These are phyloP conservation scores for Eucalyptus brandiana DNA, from an alignment of 345 rosid species.

Conservation along the genomic window DNA sequence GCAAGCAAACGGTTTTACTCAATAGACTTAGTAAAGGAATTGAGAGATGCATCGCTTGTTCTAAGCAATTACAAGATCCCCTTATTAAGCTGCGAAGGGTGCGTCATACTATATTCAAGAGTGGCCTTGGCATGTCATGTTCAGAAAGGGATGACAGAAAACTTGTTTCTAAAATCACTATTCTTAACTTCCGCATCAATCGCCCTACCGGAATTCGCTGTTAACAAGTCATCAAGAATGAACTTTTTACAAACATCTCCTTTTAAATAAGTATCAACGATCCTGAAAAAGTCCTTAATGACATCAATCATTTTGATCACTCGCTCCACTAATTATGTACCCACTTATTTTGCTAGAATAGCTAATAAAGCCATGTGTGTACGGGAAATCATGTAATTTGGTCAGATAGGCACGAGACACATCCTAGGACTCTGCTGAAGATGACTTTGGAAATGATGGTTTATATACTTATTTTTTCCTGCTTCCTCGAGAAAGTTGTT, in stretches of 20 bases:
- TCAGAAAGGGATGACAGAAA: not conserved
- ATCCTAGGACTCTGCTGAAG: not conserved
- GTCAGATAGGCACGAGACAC: not conserved
- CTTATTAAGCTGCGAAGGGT: not conserved
- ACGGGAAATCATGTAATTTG: not conserved
- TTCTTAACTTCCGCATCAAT: not conserved
- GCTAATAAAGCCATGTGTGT: not conserved
- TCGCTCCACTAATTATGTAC: not conserved
- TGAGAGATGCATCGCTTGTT: not conserved
- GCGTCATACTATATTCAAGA: not conserved
- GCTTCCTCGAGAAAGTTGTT: not conserved
- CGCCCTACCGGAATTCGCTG: not conserved
- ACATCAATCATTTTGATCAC: not conserved
- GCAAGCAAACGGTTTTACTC: not conserved
- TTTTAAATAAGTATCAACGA: not conserved
- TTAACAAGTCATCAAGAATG: not conserved
- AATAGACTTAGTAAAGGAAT: not conserved
- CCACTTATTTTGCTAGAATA: not conserved
- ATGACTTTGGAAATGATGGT: not conserved
- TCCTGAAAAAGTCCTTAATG: not conserved
- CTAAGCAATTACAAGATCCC: not conserved
- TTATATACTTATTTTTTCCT: not conserved
- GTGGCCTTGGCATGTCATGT: not conserved
- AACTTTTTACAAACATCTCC: not conserved
- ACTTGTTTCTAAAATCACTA: not conserved